Conservation (phyloP, 176 grass and related monocot genomes). For the Chloris gayana region DNA sequence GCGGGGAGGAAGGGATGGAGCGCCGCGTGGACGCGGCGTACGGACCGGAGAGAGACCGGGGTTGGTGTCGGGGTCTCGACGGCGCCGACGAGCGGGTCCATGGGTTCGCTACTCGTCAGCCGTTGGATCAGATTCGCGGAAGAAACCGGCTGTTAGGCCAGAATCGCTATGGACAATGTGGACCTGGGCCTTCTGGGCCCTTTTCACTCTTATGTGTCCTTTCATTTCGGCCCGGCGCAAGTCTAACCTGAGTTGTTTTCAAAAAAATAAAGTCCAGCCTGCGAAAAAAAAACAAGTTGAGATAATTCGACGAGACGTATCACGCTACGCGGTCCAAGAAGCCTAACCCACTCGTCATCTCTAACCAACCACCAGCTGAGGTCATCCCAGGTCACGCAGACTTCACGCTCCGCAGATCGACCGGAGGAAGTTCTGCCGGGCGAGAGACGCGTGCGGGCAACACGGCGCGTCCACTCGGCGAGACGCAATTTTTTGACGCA, state of each 20-base stretch:
- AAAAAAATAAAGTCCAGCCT: too few relatives aligned
- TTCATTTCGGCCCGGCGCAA: too few relatives aligned
- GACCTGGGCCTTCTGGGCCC: background rate
- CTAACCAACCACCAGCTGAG: background rate
- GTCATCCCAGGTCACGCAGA: conserved; percentile 1
- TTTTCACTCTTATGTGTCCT: too few relatives aligned
- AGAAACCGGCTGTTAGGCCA: background rate
- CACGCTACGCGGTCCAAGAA: too few relatives aligned
- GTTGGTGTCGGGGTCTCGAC: background rate
- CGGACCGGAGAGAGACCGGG: background rate
- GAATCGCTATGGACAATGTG: background rate
- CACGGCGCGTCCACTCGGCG: background rate
- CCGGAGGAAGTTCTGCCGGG: background rate
- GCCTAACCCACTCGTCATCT: background rate
- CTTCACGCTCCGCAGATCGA: background rate
- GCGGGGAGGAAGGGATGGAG: background rate
- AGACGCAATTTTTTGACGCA: background rate
- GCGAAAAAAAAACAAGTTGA: background rate
- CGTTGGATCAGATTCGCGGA: background rate
- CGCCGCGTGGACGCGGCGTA: background rate
- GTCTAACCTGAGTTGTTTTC: too few relatives aligned
- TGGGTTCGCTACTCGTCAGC: background rate
- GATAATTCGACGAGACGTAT: background rate
- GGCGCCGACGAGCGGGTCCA: background rate
- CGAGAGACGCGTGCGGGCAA: background rate